Percentiles rank a stretch among this genome's conserved stretches.
phyloP scores from a whole-genome alignment of 768 basidiomycete species.

The Tylopilus cervinicoccineus region DNA sequence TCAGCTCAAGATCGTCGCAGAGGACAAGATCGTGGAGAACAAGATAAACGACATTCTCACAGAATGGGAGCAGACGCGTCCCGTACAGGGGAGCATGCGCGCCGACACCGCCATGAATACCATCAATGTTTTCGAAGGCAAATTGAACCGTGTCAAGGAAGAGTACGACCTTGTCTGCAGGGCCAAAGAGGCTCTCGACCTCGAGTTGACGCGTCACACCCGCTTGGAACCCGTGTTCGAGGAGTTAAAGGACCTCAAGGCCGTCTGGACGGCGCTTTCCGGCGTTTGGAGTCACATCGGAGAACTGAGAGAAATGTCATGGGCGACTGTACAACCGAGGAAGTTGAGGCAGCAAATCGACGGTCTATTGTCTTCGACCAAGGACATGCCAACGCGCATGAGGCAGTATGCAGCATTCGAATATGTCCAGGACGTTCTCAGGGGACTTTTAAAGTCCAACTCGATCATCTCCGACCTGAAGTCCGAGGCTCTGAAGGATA shows the following conservation, averaged over 20 bases:
- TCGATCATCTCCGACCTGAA: slow-evolving; percentile 89
- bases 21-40: slow-evolving; percentile 97
- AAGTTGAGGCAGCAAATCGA: slow-evolving; percentile 95
- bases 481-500: slow-evolving; percentile 94
- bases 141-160: slow-evolving; percentile 84
- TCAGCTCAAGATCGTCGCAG: slow-evolving; percentile 99
- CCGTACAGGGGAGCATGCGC: slow-evolving; percentile 94
- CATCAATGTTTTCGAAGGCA: slow-evolving; percentile 92
- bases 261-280: slow-evolving; percentile 97
- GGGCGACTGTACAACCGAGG: slow-evolving; percentile 91
- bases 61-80: slow-evolving; percentile 96
- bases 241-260: slow-evolving; percentile 93
- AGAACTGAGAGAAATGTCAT: slow-evolving; percentile 82
- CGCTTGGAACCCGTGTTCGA: slow-evolving; percentile 93
- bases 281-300: slow-evolving; percentile 94
- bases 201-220: slow-evolving; percentile 86
- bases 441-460: slow-evolving; percentile 86
- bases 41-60: slow-evolving; percentile 86
- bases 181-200: slow-evolving; percentile 94
- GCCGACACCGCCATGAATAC: slow-evolving; percentile 96
- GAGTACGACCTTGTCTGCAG: slow-evolving; percentile 94
- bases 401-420: slow-evolving; percentile 98
- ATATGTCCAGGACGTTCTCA: slow-evolving; percentile 90
- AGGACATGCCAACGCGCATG: slow-evolving; percentile 99
- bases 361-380: slow-evolving; percentile 84